Evolutionary conservation across 805 yeast genomes (phyloP).

Genomic region (Cyberlindnera xylosilytica): DNA sequence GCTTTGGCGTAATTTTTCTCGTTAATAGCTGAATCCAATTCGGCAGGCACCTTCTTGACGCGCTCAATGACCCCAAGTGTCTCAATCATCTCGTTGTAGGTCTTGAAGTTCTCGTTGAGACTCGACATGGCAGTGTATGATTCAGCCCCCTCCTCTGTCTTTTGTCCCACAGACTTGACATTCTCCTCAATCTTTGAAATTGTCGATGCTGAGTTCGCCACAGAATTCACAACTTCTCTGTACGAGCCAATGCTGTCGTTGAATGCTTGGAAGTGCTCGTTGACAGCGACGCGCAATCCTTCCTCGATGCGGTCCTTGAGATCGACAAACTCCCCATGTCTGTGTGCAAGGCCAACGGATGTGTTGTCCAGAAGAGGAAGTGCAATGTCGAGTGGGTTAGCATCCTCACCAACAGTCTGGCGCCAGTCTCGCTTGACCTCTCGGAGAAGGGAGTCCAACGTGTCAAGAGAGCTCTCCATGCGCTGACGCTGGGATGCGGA

Average conservation of each 20-base stretch:
- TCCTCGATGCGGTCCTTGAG: conserved; percentile 54
- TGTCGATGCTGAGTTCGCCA: conserved; percentile 63
- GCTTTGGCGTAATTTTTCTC: conserved; percentile 68
- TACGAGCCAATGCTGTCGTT: conserved; percentile 84
- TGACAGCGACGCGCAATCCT: conserved; percentile 67
- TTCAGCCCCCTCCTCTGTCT: conserved; percentile 1
- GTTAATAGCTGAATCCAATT: conserved; percentile 64
- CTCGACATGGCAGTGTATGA: conserved; percentile 21
- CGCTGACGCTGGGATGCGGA: background rate
- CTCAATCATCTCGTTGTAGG: conserved; percentile 67
- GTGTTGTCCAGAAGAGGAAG: conserved; percentile 79
- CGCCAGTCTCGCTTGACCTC: conserved; percentile 45
- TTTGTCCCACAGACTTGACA: conserved; percentile 2
- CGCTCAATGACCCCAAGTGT: conserved; percentile 65
- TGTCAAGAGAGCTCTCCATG: conserved; percentile 21
- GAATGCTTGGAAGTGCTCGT: conserved; percentile 78
- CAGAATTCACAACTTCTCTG: conserved; percentile 60
- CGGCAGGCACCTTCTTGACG: conserved; percentile 54
- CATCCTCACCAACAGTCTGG: conserved; percentile 46
- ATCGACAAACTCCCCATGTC: conserved; percentile 60
- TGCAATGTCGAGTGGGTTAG: conserved; percentile 85
- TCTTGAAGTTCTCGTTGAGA: conserved; percentile 57
- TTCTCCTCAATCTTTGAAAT: conserved; percentile 43
- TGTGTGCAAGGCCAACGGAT: conserved; percentile 86
- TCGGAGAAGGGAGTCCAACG: conserved; percentile 18